A percentile compares a stretch with the other conserved stretches of the same genome.
Evolutionary conservation across 2,329 filamentous ascomycete genomes (phyloP).

Genomic region (Pestalotiopsis sp.): DNA sequence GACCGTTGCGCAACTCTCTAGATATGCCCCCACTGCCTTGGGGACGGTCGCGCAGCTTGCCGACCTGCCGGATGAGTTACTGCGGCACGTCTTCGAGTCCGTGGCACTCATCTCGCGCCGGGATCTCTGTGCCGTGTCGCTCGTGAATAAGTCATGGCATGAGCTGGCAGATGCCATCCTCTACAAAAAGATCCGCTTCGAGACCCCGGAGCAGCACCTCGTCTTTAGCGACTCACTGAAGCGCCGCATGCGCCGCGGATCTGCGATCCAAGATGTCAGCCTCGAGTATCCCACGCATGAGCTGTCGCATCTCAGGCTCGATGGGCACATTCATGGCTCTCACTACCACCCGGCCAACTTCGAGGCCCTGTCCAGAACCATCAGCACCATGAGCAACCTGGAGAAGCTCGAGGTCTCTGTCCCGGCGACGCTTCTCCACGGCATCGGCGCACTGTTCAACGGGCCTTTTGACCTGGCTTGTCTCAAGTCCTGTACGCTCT

Average conservation of each 20-base stretch:
- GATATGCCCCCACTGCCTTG: not conserved
- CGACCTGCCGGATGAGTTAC: slow-evolving; percentile 41
- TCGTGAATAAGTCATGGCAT: slow-evolving; percentile 45
- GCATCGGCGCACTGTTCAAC: slow-evolving; percentile 52
- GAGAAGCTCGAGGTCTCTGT: slow-evolving; percentile 49
- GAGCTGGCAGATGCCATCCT: slow-evolving; percentile 47
- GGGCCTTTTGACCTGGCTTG: slow-evolving; percentile 53
- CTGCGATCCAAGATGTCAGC: slow-evolving; percentile 46
- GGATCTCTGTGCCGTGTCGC: slow-evolving; percentile 46
- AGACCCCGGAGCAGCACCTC: slow-evolving; percentile 49
- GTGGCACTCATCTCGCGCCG: slow-evolving; percentile 34
- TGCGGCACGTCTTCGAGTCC: slow-evolving; percentile 42
- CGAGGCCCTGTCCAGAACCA: slow-evolving; percentile 47
- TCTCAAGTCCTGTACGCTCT: slow-evolving; percentile 48
- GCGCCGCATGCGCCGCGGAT: slow-evolving; percentile 48
- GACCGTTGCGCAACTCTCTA: too few relatives aligned
- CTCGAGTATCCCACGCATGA: slow-evolving; percentile 47
- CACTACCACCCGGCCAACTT: slow-evolving; percentile 36
- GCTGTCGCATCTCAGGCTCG: slow-evolving; percentile 42
- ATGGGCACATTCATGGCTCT: slow-evolving; percentile 36
- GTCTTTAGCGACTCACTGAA: slow-evolving; percentile 50
- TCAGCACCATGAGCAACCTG: slow-evolving; percentile 53
- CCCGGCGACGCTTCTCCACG: slow-evolving; percentile 44
- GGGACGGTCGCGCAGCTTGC: slow-evolving; percentile 21
- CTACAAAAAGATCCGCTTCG: slow-evolving; percentile 49